These are phyloP conservation scores for Amylocarpus encephaloides DNA, from an alignment of 2,329 filamentous ascomycete species.

Conservation along the genomic window DNA sequence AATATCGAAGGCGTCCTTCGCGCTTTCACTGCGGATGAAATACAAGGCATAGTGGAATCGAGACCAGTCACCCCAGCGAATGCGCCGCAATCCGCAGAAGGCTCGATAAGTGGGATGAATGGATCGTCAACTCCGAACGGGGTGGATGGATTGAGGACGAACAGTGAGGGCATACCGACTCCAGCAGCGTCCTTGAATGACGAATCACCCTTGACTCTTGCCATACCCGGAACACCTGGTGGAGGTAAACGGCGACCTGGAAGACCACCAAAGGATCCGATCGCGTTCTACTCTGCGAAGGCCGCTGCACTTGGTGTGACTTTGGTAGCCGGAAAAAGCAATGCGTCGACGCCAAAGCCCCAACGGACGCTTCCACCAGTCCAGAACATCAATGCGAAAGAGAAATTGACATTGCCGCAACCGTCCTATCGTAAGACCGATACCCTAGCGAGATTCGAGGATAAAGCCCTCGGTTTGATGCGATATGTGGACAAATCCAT, in stretches of 20 bases:
- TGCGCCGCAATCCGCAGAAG: slow-evolving; percentile 31
- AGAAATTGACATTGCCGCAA: slow-evolving; percentile 69
- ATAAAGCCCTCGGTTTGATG: slow-evolving; percentile 75
- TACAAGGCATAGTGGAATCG: slow-evolving; percentile 64
- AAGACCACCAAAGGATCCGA: slow-evolving; percentile 56
- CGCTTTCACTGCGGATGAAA: slow-evolving; percentile 74
- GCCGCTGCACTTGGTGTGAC: slow-evolving; percentile 32
- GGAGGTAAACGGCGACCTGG: slow-evolving; percentile 53
- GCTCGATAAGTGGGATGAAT: slow-evolving; percentile 37
- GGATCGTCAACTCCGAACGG: slow-evolving; percentile 19
- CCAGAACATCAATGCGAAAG: slow-evolving; percentile 69
- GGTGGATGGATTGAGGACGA: slow-evolving; percentile 19
- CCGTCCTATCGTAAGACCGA: slow-evolving; percentile 72
- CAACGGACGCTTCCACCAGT: slow-evolving; percentile 60
- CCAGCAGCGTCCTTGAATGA: slow-evolving; percentile 22
- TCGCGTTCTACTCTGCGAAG: slow-evolving; percentile 49
- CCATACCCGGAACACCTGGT: slow-evolving; percentile 33
- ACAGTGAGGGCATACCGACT: slow-evolving; percentile 22
- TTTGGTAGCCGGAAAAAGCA: slow-evolving; percentile 3
- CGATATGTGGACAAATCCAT: slow-evolving; percentile 95
- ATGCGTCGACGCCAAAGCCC: slow-evolving; percentile 40
- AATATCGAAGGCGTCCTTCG: slow-evolving; percentile 79
- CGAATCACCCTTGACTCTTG: slow-evolving; percentile 19
- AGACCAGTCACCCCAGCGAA: slow-evolving; percentile 35
- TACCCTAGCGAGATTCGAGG: slow-evolving; percentile 74